phyloP scores from a whole-genome alignment of 2,329 filamentous ascomycete species.

The Mariannaea elegans region DNA sequence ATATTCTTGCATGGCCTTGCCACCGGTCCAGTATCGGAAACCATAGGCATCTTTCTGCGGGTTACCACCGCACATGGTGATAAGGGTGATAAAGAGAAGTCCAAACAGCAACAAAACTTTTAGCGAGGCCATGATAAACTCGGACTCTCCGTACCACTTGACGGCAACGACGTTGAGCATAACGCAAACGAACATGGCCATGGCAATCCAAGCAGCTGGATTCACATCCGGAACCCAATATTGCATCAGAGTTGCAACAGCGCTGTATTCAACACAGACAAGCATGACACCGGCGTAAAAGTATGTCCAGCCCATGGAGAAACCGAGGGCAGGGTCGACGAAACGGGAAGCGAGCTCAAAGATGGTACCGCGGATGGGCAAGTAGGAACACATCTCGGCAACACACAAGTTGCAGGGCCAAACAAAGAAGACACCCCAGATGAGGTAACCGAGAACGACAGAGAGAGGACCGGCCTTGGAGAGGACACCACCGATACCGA shows the following conservation, averaged over 20 bases:
- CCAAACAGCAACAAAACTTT: constrained; percentile 61
- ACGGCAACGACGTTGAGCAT: constrained; percentile 58
- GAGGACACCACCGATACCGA: constrained; percentile 55
- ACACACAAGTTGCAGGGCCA: constrained; percentile 57
- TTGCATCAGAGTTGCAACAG: constrained; percentile 55
- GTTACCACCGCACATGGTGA: constrained; percentile 75
- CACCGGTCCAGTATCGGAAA: constrained; percentile 65
- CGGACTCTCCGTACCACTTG: constrained; percentile 55
- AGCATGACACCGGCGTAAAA: constrained; percentile 58
- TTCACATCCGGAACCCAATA: constrained; percentile 55
- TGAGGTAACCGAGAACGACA: constrained; percentile 54
- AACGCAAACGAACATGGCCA: constrained; percentile 56
- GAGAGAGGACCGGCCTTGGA: constrained; percentile 54
- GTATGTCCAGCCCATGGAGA: constrained; percentile 63
- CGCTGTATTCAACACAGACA: constrained; percentile 55
- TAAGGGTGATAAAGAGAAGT: constrained; percentile 69
- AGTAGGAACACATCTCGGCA: constrained; percentile 66
- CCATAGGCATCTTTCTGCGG: constrained; percentile 69
- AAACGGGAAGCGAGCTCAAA: constrained; percentile 64
- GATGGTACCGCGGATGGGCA: constrained; percentile 63
- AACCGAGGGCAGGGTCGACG: constrained; percentile 65
- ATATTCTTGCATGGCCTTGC: constrained; percentile 46
- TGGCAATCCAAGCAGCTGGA: constrained; percentile 58
- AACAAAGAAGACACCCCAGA: constrained; percentile 55
- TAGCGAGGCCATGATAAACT: constrained; percentile 65